Evolutionary conservation across 371 early-diverging fungal genomes (phyloP), one percentile per base, ranked within the genome.

Genomic region (Syncephalastrum racemosum): DNA sequence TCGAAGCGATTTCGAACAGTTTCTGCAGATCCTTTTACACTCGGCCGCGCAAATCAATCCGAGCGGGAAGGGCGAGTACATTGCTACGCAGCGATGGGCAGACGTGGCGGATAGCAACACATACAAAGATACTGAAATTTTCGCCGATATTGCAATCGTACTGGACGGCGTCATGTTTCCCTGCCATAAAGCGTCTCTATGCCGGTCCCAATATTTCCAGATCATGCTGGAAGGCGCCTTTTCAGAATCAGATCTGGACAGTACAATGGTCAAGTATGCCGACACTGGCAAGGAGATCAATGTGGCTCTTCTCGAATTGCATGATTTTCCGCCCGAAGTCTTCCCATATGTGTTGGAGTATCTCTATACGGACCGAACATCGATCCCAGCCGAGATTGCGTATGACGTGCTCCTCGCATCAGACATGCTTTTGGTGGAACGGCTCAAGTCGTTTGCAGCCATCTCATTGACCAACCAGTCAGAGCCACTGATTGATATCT

Each of bases 341-440:
- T 73, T 76, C 50, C 25, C 41, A 16, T 68, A 66, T 46, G 53
- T 72, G 4, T 49, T 68, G 3, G 71, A 76, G 31, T 76, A 59
- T 48, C 41, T 76, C 20, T 76, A 76, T 48, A 76, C 76, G 13
- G 76, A 76, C 45, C 65, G 62, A 16, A 67, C 68, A 20, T 56
- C 58, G 4, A 70, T 76, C 40, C 64, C 66, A 1, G 42, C 54
- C 18, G 61, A 69, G 8, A 31, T 61, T 43, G 73, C 73, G 3
- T 73, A 64, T 55, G 73, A 73, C 31, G 62, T 73, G 7, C 23
- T 73, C 46, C 46, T 69, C 1, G 63, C 54, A 5, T 64, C 73
- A 4, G 73, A 73, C 45, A 62, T 69, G 60, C 49, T 69, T 14
- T 39, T 69, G 39, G 50, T 73, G 10, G 70, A 69, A 16, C 56